Conservation (phyloP, 768 basidiomycete genomes). For the Lentinula sp. region DNA sequence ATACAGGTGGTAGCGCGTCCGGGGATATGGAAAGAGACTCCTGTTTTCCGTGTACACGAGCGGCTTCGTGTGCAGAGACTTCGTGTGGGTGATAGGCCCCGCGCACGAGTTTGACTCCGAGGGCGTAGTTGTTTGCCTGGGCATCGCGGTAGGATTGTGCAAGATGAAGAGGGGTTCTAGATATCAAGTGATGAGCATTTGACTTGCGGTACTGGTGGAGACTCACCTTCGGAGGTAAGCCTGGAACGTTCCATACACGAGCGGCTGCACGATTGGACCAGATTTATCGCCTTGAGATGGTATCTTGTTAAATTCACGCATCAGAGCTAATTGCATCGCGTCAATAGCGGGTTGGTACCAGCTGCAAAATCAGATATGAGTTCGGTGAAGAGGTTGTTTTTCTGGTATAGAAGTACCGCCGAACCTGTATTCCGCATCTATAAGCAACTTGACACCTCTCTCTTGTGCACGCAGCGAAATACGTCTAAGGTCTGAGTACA, state of each 20-base stretch:
- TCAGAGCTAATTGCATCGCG: constrained; percentile 67
- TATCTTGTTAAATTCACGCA: constrained; percentile 68
- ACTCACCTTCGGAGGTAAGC: constrained; percentile 75
- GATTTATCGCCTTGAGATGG: constrained; percentile 7
- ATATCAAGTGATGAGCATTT: background rate
- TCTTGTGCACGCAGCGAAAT: constrained; percentile 63
- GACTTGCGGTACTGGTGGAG: background rate
- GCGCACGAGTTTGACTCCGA: constrained; percentile 90
- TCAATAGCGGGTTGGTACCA: constrained; percentile 84
- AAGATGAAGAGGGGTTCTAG: constrained; percentile 67
- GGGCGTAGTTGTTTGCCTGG: constrained; percentile 54
- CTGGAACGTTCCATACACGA: constrained; percentile 85
- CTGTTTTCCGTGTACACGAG: constrained; percentile 10
- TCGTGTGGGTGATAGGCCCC: constrained; percentile 90
- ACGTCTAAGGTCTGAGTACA: constrained; percentile 53
- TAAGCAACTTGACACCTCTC: constrained; percentile 60
- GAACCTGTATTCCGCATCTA: constrained; percentile 84
- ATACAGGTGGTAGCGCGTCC: constrained; percentile 60
- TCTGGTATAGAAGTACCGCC: constrained; percentile 3
- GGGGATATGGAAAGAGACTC: constrained; percentile 47
- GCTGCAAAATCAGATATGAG: constrained; percentile 18
- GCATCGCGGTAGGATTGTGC: constrained; percentile 61
- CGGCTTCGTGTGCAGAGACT: constrained; percentile 35
- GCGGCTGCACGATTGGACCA: constrained; percentile 43
- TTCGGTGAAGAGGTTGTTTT: background rate